phyloP scores from a whole-genome alignment of 1,139 yeast species.

The Scheffersomyces segobiensis region DNA sequence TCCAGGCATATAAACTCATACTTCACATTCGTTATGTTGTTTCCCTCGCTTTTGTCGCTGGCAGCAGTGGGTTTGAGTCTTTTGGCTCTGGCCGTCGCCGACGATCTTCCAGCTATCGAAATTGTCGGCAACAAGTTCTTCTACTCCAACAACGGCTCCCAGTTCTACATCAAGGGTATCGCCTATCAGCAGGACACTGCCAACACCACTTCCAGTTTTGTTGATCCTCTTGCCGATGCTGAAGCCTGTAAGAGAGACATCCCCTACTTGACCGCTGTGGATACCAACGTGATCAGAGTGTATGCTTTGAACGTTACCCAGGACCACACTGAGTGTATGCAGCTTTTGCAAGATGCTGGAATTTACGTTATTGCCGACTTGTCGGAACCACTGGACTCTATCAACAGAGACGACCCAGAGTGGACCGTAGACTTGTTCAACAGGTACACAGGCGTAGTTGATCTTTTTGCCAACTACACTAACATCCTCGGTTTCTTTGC shows the following conservation, averaged over 20 bases:
- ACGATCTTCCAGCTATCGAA: conserved; percentile 36
- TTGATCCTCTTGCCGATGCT: conserved; percentile 75
- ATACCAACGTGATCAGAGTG: conserved; percentile 72
- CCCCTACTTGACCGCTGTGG: conserved; percentile 69
- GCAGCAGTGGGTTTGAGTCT: neutral
- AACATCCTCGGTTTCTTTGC: conserved; percentile 89
- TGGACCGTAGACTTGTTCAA: conserved; percentile 68
- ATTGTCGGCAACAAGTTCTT: conserved; percentile 48
- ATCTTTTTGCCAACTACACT: conserved; percentile 78
- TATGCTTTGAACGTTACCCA: conserved; percentile 77
- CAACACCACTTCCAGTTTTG: conserved; percentile 41
- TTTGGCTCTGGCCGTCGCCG: conserved; percentile 10
- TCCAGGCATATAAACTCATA: neutral
- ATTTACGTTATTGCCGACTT: conserved; percentile 86
- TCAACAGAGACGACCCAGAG: conserved; percentile 74
- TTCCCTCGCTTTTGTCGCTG: neutral
- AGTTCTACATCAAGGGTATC: conserved; percentile 46
- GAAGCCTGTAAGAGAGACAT: conserved; percentile 79
- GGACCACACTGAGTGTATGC: conserved; percentile 88
- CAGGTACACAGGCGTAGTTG: conserved; percentile 80
- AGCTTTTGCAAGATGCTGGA: conserved; percentile 82
- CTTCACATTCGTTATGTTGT: neutral
- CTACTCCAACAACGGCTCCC: conserved; percentile 46
- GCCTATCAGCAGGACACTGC: conserved; percentile 48
- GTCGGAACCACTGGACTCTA: conserved; percentile 74